Evolutionary conservation across 75 land plant species (phyloP).

Genomic region (Selaginella tamariscina): DNA sequence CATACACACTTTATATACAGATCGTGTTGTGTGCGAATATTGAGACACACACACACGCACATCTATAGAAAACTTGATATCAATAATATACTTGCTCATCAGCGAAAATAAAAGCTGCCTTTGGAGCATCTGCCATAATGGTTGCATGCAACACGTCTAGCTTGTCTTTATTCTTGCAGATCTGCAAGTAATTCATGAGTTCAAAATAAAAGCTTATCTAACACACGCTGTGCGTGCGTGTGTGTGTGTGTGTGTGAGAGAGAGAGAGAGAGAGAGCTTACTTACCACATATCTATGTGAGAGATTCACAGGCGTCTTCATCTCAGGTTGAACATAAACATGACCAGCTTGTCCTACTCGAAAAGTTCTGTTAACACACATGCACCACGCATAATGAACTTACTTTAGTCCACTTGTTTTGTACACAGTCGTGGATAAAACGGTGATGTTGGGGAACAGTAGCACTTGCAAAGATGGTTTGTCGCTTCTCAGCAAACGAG

Average conservation of each 20-base stretch:
- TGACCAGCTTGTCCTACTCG: constrained; percentile 66
- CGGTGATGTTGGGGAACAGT: constrained; percentile 84
- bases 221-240: background rate
- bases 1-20: no score
- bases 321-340: constrained; percentile 52
- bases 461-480: constrained; percentile 91
- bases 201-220: background rate
- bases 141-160: constrained; percentile 34
- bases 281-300: constrained; percentile 79
- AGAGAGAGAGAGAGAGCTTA: no score
- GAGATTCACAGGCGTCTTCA: constrained; percentile 63
- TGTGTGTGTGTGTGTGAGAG: no score
- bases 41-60: no score
- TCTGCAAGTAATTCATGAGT: constrained; percentile 44
- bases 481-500: constrained; percentile 54
- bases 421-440: constrained; percentile 72
- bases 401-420: constrained; percentile 97
- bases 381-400: no score
- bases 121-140: constrained; percentile 48
- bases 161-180: constrained; percentile 43
- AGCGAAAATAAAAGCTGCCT: constrained; percentile 57
- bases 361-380: background rate
- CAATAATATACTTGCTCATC: background rate
- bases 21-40: no score
- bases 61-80: no score